phyloP scores from a whole-genome alignment of 2,329 filamentous ascomycete species.

The Nemania bipapillata region DNA sequence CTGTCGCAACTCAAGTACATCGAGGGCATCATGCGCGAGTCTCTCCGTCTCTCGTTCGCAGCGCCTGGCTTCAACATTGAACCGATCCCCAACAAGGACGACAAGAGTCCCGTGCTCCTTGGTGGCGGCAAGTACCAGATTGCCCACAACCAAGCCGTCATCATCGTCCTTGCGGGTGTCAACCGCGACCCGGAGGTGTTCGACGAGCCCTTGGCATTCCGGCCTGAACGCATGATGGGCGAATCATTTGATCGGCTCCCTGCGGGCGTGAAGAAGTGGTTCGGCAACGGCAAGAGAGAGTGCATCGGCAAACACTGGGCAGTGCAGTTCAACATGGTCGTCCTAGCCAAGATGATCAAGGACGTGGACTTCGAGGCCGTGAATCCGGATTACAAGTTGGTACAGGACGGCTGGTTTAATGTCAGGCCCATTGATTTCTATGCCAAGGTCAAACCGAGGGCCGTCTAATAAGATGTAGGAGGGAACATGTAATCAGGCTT shows the following conservation, averaged over 20 bases:
- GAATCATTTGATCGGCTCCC: conserved; percentile 58
- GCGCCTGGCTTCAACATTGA: conserved; percentile 68
- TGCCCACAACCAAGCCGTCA: conserved; percentile 61
- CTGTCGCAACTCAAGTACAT: conserved; percentile 64
- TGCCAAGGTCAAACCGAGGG: conserved; percentile 57
- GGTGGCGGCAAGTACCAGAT: conserved; percentile 62
- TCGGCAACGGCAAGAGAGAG: conserved; percentile 63
- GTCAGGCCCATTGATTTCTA: conserved; percentile 60
- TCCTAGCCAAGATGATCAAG: conserved; percentile 57
- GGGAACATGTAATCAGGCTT: conserved; percentile 5
- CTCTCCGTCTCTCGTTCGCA: conserved; percentile 64
- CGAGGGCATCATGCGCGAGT: conserved; percentile 65
- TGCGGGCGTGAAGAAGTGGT: conserved; percentile 61
- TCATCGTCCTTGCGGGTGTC: conserved; percentile 62
- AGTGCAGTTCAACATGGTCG: conserved; percentile 58
- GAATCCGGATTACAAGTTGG: conserved; percentile 55
- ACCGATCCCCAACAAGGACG: conserved; percentile 53
- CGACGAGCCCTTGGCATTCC: conserved; percentile 59
- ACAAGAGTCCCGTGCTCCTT: conserved; percentile 59
- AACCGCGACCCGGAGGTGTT: conserved; percentile 63
- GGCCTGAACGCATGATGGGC: conserved; percentile 62
- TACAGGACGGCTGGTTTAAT: conserved; percentile 65
- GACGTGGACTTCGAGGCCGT: conserved; percentile 60
- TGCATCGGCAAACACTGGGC: conserved; percentile 65
- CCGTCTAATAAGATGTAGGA: conserved; percentile 8